Evolutionary conservation across 768 basidiomycete genomes (phyloP).

Genomic region (Boletellus ananiceps): DNA sequence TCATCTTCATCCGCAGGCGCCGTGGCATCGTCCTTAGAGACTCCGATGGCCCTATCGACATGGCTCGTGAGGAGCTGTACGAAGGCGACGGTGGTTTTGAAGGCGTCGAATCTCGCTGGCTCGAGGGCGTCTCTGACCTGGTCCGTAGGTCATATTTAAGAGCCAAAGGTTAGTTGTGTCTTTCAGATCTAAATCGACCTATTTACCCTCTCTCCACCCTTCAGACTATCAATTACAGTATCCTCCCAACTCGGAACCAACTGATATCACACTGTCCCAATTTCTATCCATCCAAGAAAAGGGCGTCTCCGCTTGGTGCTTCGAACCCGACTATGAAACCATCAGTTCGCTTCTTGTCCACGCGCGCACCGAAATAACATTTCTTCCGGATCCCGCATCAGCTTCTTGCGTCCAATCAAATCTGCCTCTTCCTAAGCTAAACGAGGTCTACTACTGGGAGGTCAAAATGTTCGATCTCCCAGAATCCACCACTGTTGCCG

Average conservation of each 20-base stretch:
- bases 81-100: slow-evolving; percentile 93
- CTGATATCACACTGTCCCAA: slow-evolving; percentile 97
- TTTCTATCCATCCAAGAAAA: slow-evolving; percentile 99
- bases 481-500: slow-evolving; percentile 76
- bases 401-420: slow-evolving; percentile 96
- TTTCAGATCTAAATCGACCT: slow-evolving; percentile 6
- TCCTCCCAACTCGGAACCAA: slow-evolving; percentile 93
- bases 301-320: slow-evolving; percentile 98
- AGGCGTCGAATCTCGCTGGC: slow-evolving; percentile 88
- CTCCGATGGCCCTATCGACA: slow-evolving; percentile 87
- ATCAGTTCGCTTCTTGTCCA: slow-evolving; percentile 91
- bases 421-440: slow-evolving; percentile 92
- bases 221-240: slow-evolving; percentile 82
- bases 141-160: slow-evolving; percentile 69
- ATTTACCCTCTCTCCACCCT: neutral
- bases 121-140: slow-evolving; percentile 72
- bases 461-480: slow-evolving; percentile 99
- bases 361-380: slow-evolving; percentile 94
- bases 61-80: slow-evolving; percentile 86
- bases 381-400: slow-evolving; percentile 92
- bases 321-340: slow-evolving; percentile 97
- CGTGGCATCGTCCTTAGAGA: slow-evolving; percentile 78
- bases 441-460: slow-evolving; percentile 99
- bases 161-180: slow-evolving; percentile 68
- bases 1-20: slow-evolving; percentile 76